Base-by-base conservation (phyloP, 257 asterid species). In the Rubia yunnanensis region DNA sequence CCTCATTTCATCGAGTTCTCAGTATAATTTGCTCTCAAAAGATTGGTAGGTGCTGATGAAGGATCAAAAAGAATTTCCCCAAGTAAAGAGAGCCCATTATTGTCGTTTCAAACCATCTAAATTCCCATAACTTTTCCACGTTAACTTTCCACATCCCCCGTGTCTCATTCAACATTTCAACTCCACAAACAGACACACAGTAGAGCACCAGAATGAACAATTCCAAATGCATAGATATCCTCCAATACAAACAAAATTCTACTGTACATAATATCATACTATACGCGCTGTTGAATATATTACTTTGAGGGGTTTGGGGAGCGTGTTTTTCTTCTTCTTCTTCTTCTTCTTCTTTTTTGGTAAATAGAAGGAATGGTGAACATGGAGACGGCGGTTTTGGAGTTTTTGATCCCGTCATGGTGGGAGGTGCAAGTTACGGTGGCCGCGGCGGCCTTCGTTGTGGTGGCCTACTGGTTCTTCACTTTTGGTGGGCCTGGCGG, bases 341-440 rank as follows among this genome's bases (percentile, higher is more conserved):
- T 39, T 3, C 4, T 48, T 48, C n/a, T 15, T 2, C 1, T 48
- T 48, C n/a, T 15, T 5, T 48, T 48, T 48, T 48, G 54, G 10
- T 48, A 3, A 34, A 64, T 70, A 23, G 4, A 26, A 27, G 50
- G 27, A 36, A 71, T 71, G 76, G 61, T 56, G 66, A 58, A 34
- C 34, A 32, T 72, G 69, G 79, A 82, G 75, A 77, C 84, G 70
- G 70, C 77, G 62, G 38, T 78, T 71, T 58, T 85, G 60, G 85
- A 77, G 73, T 67, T 84, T 70, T 73, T 89, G 8, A 11, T 87
- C 65, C 96, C 96, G 70, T 87, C 96, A 13, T 84, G 95, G 95
- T 82, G 88, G 95, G 96, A 92, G 79, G 78, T 92, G 71, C 92
- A 92, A 77, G 82, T 89, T 31, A 78, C 98, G 27, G 65, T 82